Base-by-base conservation (phyloP, 1,284 basidiomycete species). In the Golubevia sp. region DNA sequence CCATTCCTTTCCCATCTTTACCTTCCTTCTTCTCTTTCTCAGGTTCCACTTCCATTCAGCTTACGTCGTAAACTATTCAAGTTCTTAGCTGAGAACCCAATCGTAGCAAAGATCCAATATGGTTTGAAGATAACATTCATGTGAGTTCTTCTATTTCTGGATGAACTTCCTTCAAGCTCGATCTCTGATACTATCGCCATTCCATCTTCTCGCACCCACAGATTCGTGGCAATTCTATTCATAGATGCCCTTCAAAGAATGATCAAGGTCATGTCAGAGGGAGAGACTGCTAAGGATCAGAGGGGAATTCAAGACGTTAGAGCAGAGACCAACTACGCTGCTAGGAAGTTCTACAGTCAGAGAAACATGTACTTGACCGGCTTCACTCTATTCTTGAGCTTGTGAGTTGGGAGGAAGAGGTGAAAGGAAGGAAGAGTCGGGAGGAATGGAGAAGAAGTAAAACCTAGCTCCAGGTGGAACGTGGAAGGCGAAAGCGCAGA, bases 111-210 rank as follows among this genome's bases (percentile, higher is more conserved):
- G 76, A 76, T 87, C 55, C 86, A 87, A 70, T 88, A 88, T 73
- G 60, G 87, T 93, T 73, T 83, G n/a, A 97, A 97, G 84, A 97
- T 97, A 73, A 92, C 92, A 4, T 97, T 97, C 87, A 96, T 97
- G 91, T 93, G 68, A 59, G 90, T 56, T 18, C 30, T 26, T 11
- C 30, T 34, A 5, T 11, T 34, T 34, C 30, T 34, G 11, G 5
- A 11, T 34, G 4, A 11, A 3, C 30, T 34, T 27, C 6, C 23
- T 1, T 30, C 1, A 11, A 7, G 54, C 11, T 20, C n/a, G 7
- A 50, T 50, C 49, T 20, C 23, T 20, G 2, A 18, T 67, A 30
- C 2, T n/a, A 21, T 49, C 15, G 15, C 54, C 55, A 23, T 25
- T 27, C 54, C 30, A 44, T 63, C 58, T 59, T 56, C 49, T 51